These are phyloP conservation scores for Micractinium conductrix DNA, from an alignment of 139 green algal genomes.

Conservation along the genomic window DNA sequence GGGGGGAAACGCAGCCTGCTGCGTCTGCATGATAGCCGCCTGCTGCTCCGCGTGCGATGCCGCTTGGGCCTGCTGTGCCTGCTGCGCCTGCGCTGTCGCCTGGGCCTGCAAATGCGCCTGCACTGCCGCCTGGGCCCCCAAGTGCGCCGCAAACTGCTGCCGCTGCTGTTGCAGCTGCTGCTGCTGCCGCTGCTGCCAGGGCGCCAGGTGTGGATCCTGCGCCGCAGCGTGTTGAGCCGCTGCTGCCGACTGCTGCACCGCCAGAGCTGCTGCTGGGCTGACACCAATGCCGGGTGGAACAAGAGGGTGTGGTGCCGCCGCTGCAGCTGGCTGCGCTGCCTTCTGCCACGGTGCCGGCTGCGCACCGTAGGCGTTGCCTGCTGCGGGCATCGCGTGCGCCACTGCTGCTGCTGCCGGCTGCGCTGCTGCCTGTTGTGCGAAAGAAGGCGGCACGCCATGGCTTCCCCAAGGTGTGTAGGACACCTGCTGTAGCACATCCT, in stretches of 20 bases:
- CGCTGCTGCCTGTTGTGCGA: background rate
- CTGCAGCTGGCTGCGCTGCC: background rate
- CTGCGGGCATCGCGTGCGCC: background rate
- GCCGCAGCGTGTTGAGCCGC: too few species aligned
- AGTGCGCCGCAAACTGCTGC: background rate
- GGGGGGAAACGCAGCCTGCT: too few species aligned
- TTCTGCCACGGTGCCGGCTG: background rate
- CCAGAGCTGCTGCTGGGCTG: background rate
- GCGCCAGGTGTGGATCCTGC: background rate
- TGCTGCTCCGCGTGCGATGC: too few species aligned
- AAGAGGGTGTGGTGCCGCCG: background rate
- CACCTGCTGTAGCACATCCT: background rate
- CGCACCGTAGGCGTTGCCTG: background rate
- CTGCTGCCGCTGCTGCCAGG: constrained; percentile 5
- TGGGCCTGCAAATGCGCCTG: too few species aligned
- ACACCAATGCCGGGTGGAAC: background rate
- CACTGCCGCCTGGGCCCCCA: too few species aligned
- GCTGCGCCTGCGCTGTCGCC: too few species aligned
- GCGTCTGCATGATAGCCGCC: too few species aligned
- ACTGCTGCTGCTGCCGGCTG: background rate
- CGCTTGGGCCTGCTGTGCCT: too few species aligned
- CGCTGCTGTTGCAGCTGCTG: background rate
- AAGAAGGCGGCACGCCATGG: too few species aligned
- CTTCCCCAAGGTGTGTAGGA: too few species aligned
- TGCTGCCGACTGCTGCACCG: background rate